Evolutionary conservation across 768 basidiomycete genomes (phyloP).

Genomic region (Leccinum subtestaceum): DNA sequence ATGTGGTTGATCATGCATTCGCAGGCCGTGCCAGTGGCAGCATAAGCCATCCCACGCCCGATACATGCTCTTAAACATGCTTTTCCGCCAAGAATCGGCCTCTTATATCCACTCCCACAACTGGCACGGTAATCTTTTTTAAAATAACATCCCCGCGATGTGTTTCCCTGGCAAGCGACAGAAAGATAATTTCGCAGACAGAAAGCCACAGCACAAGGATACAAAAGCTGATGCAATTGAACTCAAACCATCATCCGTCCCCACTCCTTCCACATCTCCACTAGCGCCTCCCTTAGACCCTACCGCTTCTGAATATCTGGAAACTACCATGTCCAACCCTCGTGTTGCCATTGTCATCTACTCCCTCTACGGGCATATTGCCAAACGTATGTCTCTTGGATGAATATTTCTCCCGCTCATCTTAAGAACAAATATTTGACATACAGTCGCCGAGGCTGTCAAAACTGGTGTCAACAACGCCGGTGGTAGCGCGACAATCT

Average conservation of each 20-base stretch:
- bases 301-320: neutral
- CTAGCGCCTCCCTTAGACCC: neutral
- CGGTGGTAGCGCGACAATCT: slow-evolving; percentile 44
- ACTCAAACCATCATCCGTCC: slow-evolving; percentile 3
- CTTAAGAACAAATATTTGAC: neutral
- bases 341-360: slow-evolving; percentile 48
- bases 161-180: slow-evolving; percentile 41
- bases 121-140: neutral
- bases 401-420: neutral
- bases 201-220: slow-evolving; percentile 14
- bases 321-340: slow-evolving; percentile 25
- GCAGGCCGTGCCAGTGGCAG: slow-evolving; percentile 10
- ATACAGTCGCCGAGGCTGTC: slow-evolving; percentile 32
- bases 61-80: slow-evolving; percentile 4
- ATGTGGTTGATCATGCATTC: slow-evolving; percentile 14
- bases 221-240: slow-evolving; percentile 11
- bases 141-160: slow-evolving; percentile 23
- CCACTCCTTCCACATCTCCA: slow-evolving; percentile 2
- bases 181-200: slow-evolving; percentile 33
- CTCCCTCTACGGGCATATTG: slow-evolving; percentile 50
- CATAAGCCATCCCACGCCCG: slow-evolving; percentile 26
- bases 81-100: neutral
- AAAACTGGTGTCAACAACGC: slow-evolving; percentile 42
- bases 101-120: slow-evolving; percentile 11
- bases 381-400: slow-evolving; percentile 36